Evolutionary conservation across 352 stramenopile species (phyloP).

Genomic region (Poterioochromonas sp.): DNA sequence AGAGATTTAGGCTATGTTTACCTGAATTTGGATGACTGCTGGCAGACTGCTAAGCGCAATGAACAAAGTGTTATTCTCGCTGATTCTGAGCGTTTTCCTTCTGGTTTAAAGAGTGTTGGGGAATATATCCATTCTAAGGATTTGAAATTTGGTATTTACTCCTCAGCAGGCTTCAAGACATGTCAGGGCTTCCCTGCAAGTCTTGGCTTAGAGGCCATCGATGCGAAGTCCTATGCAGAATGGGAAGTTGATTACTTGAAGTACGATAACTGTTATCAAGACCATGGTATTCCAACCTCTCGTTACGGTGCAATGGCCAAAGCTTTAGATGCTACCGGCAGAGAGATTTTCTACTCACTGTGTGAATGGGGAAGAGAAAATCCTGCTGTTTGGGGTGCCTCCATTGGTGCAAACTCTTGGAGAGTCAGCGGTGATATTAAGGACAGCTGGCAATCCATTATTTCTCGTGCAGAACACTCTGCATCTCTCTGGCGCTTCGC

Average conservation of each 20-base stretch:
- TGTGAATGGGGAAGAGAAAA: conserved; percentile 38
- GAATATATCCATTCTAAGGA: conserved; percentile 18
- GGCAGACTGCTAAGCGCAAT: not conserved
- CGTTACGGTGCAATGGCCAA: conserved; percentile 28
- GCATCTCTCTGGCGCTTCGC: conserved; percentile 45
- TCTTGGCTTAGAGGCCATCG: not conserved
- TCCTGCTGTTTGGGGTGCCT: conserved; percentile 18
- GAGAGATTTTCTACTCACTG: conserved; percentile 32
- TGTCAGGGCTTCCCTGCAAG: not conserved
- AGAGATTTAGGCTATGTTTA: conserved; percentile 5
- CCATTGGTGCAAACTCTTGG: conserved; percentile 50
- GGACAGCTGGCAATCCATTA: conserved; percentile 46
- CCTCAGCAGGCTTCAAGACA: not conserved
- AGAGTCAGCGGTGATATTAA: conserved; percentile 51
- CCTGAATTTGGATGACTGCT: conserved; percentile 23
- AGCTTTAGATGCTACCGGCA: conserved; percentile 9
- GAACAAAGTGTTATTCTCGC: not conserved
- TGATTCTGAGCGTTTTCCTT: not conserved
- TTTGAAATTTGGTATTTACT: conserved; percentile 24
- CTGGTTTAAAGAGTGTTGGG: not conserved
- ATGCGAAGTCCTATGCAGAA: conserved; percentile 19
- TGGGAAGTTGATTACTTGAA: conserved; percentile 37
- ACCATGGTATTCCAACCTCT: not conserved
- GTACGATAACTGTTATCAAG: conserved; percentile 35
- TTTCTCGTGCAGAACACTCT: conserved; percentile 38